These are phyloP conservation scores for Phoenix roebelenii DNA, from an alignment of 176 grass and related monocot species.

Conservation along the genomic window DNA sequence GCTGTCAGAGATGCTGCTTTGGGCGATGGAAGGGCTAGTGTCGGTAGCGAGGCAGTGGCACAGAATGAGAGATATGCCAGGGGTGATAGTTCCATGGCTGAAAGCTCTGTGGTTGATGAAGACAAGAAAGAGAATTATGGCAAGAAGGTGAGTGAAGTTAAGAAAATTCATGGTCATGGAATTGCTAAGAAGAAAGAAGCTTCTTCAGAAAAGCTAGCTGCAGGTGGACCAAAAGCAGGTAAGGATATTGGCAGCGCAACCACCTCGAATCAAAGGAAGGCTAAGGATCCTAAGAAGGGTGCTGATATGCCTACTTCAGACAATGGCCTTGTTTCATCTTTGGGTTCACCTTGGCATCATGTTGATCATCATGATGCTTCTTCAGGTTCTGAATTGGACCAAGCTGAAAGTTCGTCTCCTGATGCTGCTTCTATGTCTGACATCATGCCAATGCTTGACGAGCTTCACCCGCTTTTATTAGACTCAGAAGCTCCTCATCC, in stretches of 20 bases:
- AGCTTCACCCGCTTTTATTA: constrained; percentile 39
- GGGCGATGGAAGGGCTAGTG: constrained; percentile 6
- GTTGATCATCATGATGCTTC: background rate
- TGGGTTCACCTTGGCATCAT: background rate
- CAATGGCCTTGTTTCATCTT: constrained; percentile 21
- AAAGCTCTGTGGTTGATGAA: constrained; percentile 8
- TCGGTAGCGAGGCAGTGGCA: constrained; percentile 4
- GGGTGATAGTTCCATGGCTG: background rate
- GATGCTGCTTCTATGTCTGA: constrained; percentile 51
- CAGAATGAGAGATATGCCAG: background rate
- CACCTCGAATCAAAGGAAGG: constrained; percentile 2
- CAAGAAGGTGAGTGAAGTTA: constrained; percentile 10
- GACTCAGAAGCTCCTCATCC: constrained; percentile 13
- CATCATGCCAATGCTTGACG: constrained; percentile 66
- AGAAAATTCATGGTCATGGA: constrained; percentile 4
- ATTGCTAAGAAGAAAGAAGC: constrained; percentile 10
- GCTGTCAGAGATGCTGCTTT: background rate
- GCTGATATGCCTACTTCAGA: background rate
- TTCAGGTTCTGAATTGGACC: constrained; percentile 24
- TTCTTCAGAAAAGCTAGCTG: constrained; percentile 5
- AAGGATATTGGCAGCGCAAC: constrained; percentile 7
- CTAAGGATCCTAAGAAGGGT: background rate
- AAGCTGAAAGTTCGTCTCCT: constrained; percentile 36
- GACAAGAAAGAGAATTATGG: background rate
- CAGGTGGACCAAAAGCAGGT: background rate